Evolutionary conservation across 148 eudicot genomes (phyloP).

Genomic region (Heliamphora exappendiculata): DNA sequence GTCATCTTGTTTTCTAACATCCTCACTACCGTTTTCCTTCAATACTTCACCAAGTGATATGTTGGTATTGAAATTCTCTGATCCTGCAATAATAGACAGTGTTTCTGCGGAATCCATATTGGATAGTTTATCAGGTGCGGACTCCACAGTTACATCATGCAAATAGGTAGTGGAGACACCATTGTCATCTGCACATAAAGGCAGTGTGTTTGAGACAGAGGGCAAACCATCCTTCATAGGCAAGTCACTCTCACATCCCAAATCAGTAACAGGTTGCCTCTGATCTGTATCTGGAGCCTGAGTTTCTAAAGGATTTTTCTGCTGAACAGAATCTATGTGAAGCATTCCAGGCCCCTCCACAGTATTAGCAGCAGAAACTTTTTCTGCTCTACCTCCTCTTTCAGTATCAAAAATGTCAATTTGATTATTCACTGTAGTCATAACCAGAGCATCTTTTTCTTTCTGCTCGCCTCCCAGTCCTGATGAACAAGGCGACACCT

Average conservation of each 20-base stretch:
- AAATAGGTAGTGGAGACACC: conserved; percentile 19
- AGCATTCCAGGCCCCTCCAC: conserved; percentile 17
- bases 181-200: conserved; percentile 21
- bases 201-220: conserved; percentile 13
- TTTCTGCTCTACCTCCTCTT: conserved; percentile 17
- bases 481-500: conserved; percentile 11
- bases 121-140: conserved; percentile 16
- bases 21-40: conserved; percentile 15
- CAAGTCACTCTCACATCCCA: conserved; percentile 17
- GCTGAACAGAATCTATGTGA: conserved; percentile 12
- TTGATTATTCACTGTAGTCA: conserved; percentile 7
- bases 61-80: conserved; percentile 10
- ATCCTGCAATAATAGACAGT: conserved; percentile 14
- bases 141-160: conserved; percentile 12
- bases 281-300: conserved; percentile 9
- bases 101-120: conserved; percentile 21
- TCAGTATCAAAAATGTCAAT: conserved; percentile 17
- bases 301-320: neutral
- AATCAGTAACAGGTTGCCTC: conserved; percentile 16
- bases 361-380: conserved; percentile 6
- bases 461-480: conserved; percentile 16
- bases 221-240: conserved; percentile 18
- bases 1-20: conserved; percentile 19
- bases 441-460: conserved; percentile 17
- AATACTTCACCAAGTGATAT: conserved; percentile 15